A percentile compares a stretch with the other conserved stretches of the same genome.
Evolutionary conservation across 78 protist genomes (phyloP).

Genomic region (Dictyostelium citrinum): DNA sequence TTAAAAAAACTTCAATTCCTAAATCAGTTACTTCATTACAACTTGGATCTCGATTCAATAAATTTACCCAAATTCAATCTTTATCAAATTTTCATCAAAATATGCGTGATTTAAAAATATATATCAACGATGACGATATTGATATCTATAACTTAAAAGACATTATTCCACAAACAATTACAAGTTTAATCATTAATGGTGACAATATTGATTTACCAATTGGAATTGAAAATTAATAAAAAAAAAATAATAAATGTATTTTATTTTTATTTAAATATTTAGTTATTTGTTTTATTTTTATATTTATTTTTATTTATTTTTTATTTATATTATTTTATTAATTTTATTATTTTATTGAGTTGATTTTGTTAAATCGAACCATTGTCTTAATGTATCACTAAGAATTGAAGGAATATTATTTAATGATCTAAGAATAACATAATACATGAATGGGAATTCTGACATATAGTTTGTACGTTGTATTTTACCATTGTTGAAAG

Average conservation of each 20-base stretch:
- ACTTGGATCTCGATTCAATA: neutral
- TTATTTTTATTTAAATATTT: too few species aligned
- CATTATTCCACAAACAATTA: neutral
- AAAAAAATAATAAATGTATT: too few species aligned
- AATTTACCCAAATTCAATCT: neutral
- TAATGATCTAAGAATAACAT: slow-evolving; percentile 93
- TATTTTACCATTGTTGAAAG: slow-evolving; percentile 71
- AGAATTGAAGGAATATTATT: slow-evolving; percentile 91
- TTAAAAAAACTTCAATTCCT: neutral
- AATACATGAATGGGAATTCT: slow-evolving; percentile 96
- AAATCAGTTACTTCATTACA: neutral
- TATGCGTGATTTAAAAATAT: neutral
- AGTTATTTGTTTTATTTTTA: too few species aligned
- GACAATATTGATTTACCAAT: neutral
- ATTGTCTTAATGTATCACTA: slow-evolving; percentile 97
- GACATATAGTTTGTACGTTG: slow-evolving; percentile 85
- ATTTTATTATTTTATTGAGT: neutral
- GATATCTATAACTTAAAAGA: neutral
- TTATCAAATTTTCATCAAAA: neutral
- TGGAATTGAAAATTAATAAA: neutral
- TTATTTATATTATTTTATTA: neutral
- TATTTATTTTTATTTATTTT: neutral
- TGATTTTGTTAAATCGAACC: slow-evolving; percentile 91
- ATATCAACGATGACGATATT: neutral
- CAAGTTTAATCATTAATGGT: neutral